Conservation (phyloP, 2,329 filamentous ascomycete species). For the Apiospora hydei region DNA sequence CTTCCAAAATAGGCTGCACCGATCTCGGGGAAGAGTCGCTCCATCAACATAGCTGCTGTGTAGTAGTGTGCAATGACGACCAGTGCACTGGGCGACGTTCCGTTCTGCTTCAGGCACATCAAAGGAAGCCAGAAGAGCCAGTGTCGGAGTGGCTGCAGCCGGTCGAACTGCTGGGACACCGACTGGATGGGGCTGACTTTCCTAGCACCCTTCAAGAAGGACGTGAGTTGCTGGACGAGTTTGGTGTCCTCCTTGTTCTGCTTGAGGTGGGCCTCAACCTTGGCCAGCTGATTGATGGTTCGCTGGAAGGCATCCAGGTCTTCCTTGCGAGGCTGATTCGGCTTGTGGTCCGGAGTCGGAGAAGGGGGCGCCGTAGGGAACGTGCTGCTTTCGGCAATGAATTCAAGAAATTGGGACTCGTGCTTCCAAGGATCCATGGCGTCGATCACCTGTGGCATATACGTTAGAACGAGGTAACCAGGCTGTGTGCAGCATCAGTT, state of each 20-base stretch:
- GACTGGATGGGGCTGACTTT: conserved; percentile 74
- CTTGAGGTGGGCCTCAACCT: conserved; percentile 72
- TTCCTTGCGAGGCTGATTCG: conserved; percentile 71
- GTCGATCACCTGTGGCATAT: conserved; percentile 73
- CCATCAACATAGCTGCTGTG: conserved; percentile 84
- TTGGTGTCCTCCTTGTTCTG: conserved; percentile 74
- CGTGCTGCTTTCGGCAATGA: conserved; percentile 80
- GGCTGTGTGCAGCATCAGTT: not conserved
- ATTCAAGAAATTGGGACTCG: conserved; percentile 84
- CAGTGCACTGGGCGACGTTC: conserved; percentile 78
- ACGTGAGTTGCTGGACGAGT: conserved; percentile 72
- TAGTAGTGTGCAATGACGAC: conserved; percentile 92
- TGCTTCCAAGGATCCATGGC: conserved; percentile 93
- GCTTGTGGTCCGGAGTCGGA: conserved; percentile 66
- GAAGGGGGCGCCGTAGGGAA: conserved; percentile 72
- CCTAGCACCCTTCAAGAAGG: conserved; percentile 75
- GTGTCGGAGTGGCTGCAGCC: conserved; percentile 84
- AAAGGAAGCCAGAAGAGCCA: conserved; percentile 98
- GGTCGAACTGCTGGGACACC: conserved; percentile 86
- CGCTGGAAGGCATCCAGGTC: conserved; percentile 73
- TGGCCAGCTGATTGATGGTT: conserved; percentile 71
- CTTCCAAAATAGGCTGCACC: conserved; percentile 88
- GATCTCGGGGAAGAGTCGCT: conserved; percentile 90
- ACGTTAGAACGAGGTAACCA: not conserved
- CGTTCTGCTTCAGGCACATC: conserved; percentile 78